A percentile compares a stretch with the other conserved stretches of the same genome.
phyloP scores from a whole-genome alignment of 371 early-diverging fungal genomes.

The Sanchytrium tribonematis region DNA sequence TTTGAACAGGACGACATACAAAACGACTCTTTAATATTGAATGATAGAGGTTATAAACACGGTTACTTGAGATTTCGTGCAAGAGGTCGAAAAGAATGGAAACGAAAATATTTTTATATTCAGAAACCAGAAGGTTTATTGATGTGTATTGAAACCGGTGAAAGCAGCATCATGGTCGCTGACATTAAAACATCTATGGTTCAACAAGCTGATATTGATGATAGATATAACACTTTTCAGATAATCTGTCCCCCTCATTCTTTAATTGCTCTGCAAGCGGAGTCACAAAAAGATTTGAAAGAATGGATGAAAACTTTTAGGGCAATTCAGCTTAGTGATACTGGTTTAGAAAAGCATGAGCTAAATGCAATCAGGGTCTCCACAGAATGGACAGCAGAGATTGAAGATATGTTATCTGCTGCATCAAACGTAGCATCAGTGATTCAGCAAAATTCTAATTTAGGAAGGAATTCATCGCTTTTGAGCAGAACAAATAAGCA shows the following conservation, averaged over 20 bases:
- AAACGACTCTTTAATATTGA: not conserved
- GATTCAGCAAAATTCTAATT: not conserved
- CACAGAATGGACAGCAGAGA: not conserved
- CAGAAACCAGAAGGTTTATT: not conserved
- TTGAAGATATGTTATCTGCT: not conserved
- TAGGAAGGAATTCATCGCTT: no score
- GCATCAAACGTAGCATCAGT: no score
- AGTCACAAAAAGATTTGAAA: not conserved
- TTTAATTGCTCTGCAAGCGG: not conserved
- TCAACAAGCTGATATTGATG: not conserved
- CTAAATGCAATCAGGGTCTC: not conserved
- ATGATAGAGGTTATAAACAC: not conserved
- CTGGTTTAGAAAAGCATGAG: not conserved
- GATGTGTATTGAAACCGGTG: not conserved
- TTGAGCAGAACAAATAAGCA: not conserved
- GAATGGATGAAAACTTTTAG: conserved; percentile 1
- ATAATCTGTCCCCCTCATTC: not conserved
- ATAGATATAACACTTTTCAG: not conserved
- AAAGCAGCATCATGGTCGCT: not conserved
- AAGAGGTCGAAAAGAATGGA: not conserved
- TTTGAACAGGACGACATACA: not conserved
- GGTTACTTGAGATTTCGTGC: not conserved
- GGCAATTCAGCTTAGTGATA: not conserved
- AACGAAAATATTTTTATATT: not conserved
- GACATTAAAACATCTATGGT: not conserved